These are phyloP conservation scores for Penicillium sp. DNA, from an alignment of 2,329 filamentous ascomycete species.

Conservation along the genomic window DNA sequence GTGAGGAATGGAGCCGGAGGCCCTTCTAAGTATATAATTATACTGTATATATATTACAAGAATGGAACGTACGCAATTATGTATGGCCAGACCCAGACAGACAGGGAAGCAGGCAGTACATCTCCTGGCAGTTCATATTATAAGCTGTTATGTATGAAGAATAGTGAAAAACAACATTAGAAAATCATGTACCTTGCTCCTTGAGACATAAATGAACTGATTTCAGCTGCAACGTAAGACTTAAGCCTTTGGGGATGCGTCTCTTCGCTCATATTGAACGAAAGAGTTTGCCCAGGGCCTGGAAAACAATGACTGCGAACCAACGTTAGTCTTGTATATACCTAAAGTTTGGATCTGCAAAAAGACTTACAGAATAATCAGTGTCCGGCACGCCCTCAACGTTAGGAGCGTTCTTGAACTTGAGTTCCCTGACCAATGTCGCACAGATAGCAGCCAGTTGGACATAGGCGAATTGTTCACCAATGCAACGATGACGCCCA, in stretches of 20 bases:
- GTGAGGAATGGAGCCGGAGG: too few species aligned
- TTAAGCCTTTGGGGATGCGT: slow-evolving; percentile 20
- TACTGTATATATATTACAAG: too few species aligned
- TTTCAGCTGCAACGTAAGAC: background rate
- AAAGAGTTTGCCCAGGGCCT: slow-evolving; percentile 67
- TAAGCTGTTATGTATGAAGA: background rate
- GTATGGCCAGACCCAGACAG: background rate
- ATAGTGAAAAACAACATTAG: background rate
- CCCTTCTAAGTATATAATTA: too few species aligned
- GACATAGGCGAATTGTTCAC: slow-evolving; percentile 71
- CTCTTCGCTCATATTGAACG: slow-evolving; percentile 65
- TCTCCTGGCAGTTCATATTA: background rate
- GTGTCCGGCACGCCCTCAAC: slow-evolving; percentile 57
- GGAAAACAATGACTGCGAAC: slow-evolving; percentile 59
- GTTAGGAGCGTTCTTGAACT: slow-evolving; percentile 55
- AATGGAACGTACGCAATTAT: background rate
- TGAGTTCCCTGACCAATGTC: slow-evolving; percentile 59
- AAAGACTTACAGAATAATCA: slow-evolving; percentile 55
- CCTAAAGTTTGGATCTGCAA: background rate
- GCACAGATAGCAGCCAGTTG: slow-evolving; percentile 64
- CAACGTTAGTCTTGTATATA: slow-evolving; percentile 7
- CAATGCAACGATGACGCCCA: slow-evolving; percentile 69
- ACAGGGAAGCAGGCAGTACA: background rate
- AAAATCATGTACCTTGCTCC: background rate
- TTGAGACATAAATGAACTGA: background rate